phyloP scores from a whole-genome alignment of 371 early-diverging fungal genomes.

The Phascolomyces articulosus region DNA sequence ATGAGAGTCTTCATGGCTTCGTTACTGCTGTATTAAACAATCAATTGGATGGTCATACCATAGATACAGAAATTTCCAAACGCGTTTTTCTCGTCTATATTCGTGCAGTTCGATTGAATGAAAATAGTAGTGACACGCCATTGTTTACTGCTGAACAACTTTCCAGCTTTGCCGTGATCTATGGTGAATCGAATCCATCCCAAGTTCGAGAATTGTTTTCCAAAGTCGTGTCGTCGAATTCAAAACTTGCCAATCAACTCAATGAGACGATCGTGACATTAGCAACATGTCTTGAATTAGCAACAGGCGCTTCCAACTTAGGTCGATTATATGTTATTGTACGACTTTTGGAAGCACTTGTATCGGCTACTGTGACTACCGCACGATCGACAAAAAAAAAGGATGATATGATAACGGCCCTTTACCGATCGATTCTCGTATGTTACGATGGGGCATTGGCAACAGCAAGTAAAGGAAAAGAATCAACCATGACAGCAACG shows the following conservation, averaged over 20 bases:
- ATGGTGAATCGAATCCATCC: conserved; percentile 11
- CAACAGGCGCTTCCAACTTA: neutral
- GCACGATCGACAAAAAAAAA: neutral
- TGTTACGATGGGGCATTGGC: conserved; percentile 4
- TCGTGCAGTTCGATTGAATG: conserved; percentile 8
- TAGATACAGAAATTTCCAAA: conserved; percentile 11
- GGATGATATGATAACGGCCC: too few species aligned
- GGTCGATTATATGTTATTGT: conserved; percentile 15
- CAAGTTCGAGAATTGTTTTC: conserved; percentile 15
- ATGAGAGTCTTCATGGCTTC: conserved; percentile 13
- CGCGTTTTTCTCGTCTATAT: conserved; percentile 18
- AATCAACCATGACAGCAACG: neutral
- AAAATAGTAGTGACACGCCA: neutral
- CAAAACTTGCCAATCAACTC: neutral
- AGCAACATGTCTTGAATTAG: neutral
- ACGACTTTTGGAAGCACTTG: conserved; percentile 16
- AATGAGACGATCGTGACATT: neutral
- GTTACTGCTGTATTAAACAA: conserved; percentile 4
- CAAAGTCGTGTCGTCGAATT: neutral
- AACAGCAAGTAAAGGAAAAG: neutral
- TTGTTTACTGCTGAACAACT: conserved; percentile 10
- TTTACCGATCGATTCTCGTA: neutral
- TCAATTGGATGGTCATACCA: conserved; percentile 10
- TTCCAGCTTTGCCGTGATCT: conserved; percentile 15
- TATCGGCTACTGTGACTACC: conserved; percentile 6